Percentiles rank a stretch among this genome's conserved stretches.
phyloP scores from a whole-genome alignment of 1,284 basidiomycete species.

The Moniliophthora roreri region DNA sequence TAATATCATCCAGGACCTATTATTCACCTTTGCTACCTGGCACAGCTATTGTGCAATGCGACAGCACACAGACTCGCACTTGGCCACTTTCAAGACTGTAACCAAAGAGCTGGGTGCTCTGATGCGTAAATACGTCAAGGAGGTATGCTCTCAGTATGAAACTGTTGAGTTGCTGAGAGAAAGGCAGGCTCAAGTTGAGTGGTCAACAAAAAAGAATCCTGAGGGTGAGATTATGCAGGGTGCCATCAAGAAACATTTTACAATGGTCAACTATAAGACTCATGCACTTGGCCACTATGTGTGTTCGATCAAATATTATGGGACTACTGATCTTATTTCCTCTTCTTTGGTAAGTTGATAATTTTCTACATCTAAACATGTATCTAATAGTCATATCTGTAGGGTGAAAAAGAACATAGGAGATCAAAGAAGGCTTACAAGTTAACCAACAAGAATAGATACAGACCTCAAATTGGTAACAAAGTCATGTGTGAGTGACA shows the following conservation, averaged over 20 bases:
- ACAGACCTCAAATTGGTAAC: slow-evolving; percentile 22
- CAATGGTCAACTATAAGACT: slow-evolving; percentile 23
- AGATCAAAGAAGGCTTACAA: slow-evolving; percentile 30
- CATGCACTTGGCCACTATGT: slow-evolving; percentile 12
- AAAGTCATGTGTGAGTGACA: background rate
- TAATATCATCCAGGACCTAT: slow-evolving; percentile 1
- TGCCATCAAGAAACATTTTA: slow-evolving; percentile 20
- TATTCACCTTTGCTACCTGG: slow-evolving; percentile 7
- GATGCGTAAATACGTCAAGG: background rate
- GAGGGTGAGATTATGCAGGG: background rate
- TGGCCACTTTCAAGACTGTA: background rate
- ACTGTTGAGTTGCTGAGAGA: background rate
- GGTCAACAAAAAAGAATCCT: background rate
- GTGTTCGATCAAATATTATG: slow-evolving; percentile 1
- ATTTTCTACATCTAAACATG: slow-evolving; percentile 12
- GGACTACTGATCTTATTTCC: slow-evolving; percentile 11
- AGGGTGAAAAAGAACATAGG: slow-evolving; percentile 34
- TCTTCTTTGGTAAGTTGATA: slow-evolving; percentile 12
- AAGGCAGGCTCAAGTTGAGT: background rate
- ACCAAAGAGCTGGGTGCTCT: slow-evolving; percentile 7
- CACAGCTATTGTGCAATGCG: slow-evolving; percentile 22
- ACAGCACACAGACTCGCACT: slow-evolving; percentile 17
- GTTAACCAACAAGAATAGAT: slow-evolving; percentile 29
- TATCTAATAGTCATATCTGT: background rate
- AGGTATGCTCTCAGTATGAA: background rate